Conservation (phyloP, 441 rosid species). For the Pelargonium citronellum region DNA sequence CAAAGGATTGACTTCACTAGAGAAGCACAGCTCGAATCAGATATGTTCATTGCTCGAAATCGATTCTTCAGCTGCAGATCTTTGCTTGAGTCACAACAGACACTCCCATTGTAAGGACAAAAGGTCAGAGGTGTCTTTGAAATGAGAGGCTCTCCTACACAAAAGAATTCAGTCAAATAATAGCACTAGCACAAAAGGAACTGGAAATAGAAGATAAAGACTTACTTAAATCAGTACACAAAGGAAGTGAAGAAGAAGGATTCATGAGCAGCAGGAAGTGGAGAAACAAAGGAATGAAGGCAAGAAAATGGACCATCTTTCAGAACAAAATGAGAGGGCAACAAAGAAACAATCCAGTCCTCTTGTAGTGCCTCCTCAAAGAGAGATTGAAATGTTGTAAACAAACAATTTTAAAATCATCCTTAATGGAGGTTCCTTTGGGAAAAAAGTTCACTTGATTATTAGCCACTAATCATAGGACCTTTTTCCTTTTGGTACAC, state of each 20-base stretch:
- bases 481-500: not conserved
- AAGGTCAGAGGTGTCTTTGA: conserved; percentile 4
- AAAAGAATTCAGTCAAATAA: not conserved
- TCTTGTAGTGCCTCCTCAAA: not conserved
- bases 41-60: conserved; percentile 1
- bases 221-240: conserved; percentile 2
- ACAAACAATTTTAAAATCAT: not conserved
- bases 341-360: not conserved
- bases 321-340: not conserved
- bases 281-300: not conserved
- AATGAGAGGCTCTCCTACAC: not conserved
- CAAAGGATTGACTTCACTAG: not conserved
- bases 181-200: not conserved
- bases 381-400: not conserved
- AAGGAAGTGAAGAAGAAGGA: not conserved
- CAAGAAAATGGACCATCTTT: conserved; percentile 4
- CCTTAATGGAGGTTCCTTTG: not conserved
- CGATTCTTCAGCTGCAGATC: conserved; percentile 4
- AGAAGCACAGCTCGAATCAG: not conserved
- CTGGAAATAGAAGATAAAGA: not conserved
- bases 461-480: conserved; percentile 4
- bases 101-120: not conserved
- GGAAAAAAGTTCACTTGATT: not conserved
- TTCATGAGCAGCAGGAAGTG: not conserved
- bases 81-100: not conserved